These are phyloP conservation scores for Trichosanthes cucumerina DNA, from an alignment of 306 rosid genomes.

Conservation along the genomic window DNA sequence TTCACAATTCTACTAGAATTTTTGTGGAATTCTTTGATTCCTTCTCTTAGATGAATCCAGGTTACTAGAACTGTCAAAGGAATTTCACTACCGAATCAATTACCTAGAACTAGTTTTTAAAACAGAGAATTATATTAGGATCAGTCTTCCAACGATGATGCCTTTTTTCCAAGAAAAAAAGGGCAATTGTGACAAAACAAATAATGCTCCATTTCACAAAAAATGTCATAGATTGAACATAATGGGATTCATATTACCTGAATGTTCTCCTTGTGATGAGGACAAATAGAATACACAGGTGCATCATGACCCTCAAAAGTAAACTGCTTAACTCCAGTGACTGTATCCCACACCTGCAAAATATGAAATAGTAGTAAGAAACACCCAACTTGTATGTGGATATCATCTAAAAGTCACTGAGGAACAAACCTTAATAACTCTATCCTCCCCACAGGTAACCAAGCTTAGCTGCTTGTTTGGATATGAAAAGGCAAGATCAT, in stretches of 20 bases:
- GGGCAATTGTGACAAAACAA: neutral
- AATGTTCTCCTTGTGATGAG: slow-evolving; percentile 94
- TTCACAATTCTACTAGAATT: neutral
- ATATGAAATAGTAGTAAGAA: slow-evolving; percentile 16
- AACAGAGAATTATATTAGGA: neutral
- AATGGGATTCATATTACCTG: slow-evolving; percentile 44
- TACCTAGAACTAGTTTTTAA: neutral
- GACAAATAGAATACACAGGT: slow-evolving; percentile 89
- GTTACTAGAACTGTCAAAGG: neutral
- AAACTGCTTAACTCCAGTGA: slow-evolving; percentile 57
- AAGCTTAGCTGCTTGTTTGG: slow-evolving; percentile 92
- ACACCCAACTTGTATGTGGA: slow-evolving; percentile 10
- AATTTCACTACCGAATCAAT: neutral
- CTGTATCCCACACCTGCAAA: slow-evolving; percentile 95
- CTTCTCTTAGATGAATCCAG: neutral
- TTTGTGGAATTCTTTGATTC: neutral
- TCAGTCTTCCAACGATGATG: neutral
- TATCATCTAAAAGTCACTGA: slow-evolving; percentile 12
- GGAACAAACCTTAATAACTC: slow-evolving; percentile 85
- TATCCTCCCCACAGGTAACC: slow-evolving; percentile 94
- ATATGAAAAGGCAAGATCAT: slow-evolving; percentile 93
- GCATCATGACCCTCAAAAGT: slow-evolving; percentile 94
- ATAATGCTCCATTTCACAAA: neutral
- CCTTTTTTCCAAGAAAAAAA: neutral
- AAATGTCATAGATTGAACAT: neutral